Evolutionary conservation across 441 rosid genomes (phyloP).

Genomic region (Raphanus hybrid): DNA sequence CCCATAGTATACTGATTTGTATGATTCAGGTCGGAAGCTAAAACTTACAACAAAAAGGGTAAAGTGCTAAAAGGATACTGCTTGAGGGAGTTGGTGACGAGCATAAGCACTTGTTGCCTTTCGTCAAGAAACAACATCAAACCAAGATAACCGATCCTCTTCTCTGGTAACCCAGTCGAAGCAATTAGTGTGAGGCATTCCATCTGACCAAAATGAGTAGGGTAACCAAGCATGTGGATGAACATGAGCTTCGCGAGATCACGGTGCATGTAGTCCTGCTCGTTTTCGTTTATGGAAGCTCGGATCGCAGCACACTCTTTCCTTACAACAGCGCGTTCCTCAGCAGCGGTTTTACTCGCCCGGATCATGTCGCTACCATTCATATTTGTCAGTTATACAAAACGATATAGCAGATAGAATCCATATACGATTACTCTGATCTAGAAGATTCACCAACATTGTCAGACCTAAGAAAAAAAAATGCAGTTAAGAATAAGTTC

Average conservation of each 20-base stretch:
- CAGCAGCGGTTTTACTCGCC: slow-evolving; percentile 98
- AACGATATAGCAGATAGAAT: background rate
- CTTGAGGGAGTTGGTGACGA: slow-evolving; percentile 96
- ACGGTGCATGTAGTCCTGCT: slow-evolving; percentile 80
- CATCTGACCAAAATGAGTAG: slow-evolving; percentile 99
- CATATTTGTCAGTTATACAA: background rate
- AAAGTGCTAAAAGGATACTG: slow-evolving; percentile 73
- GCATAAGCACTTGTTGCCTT: slow-evolving; percentile 98
- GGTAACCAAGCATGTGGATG: slow-evolving; percentile 99
- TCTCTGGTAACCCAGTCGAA: slow-evolving; percentile 94
- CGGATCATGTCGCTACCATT: slow-evolving; percentile 86
- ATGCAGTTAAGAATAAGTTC: too few relatives aligned
- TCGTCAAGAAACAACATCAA: slow-evolving; percentile 98
- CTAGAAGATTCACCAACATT: background rate
- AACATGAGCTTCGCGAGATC: slow-evolving; percentile 98
- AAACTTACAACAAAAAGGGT: slow-evolving; percentile 2
- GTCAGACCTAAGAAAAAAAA: too few relatives aligned
- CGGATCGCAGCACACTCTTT: slow-evolving; percentile 98
- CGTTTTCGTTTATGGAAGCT: slow-evolving; percentile 87
- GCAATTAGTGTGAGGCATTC: slow-evolving; percentile 96
- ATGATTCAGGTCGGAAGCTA: slow-evolving; percentile 74
- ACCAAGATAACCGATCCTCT: slow-evolving; percentile 96
- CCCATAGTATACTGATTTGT: slow-evolving; percentile 94
- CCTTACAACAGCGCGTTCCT: slow-evolving; percentile 95
- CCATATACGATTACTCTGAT: background rate